Base-by-base conservation (phyloP, 306 rosid species). In the Sicyos edulis region DNA sequence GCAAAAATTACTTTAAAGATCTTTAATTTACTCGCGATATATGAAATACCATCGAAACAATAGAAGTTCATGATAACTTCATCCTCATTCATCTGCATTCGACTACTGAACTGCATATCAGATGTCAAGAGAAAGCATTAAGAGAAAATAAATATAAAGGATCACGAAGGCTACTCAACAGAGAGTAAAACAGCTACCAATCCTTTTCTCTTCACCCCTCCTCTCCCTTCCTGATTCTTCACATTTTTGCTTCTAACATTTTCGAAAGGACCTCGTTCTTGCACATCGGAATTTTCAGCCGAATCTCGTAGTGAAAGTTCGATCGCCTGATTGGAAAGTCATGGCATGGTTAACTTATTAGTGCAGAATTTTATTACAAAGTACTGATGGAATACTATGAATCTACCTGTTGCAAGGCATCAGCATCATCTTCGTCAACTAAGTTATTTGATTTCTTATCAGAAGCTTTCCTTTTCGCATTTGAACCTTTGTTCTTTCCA, bases 51-150 rank as follows among this genome's bases (percentile, higher is more conserved):
- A 78, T 93, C 97, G 78, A 93, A 83, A 77, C 85, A 92, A 80
- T 77, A 93, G 82, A 87, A 93, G 78, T 93, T 88, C 61, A 81
- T 20, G 57, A 90, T 55, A 70, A 93, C 80, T 78, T 93, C 98
- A 78, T 90, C 96, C 76, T 93, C 96, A 0, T 88, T 87, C 90
- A 93, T 85, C 78, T 90, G 93, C 78, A 87, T 78, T 80, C 96
- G 91, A 85, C 95, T 87, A 29, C 85, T 16, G 79, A 84, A 86
- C 96, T 88, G 87, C 76, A 50, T 71, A 42, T 73, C 79, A 76
- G 61, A 57, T 66, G 71, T 55, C 12, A 63, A 65, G 51, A 68
- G 22, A 17, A 85, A 78, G 49, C 75, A 4, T 49, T 69, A 54
- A 50, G 29, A 13, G 67, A 69, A 66, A 34, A 56, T 64, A 57